Conservation (phyloP, 768 basidiomycete species). For the Lentinula lateritia region DNA sequence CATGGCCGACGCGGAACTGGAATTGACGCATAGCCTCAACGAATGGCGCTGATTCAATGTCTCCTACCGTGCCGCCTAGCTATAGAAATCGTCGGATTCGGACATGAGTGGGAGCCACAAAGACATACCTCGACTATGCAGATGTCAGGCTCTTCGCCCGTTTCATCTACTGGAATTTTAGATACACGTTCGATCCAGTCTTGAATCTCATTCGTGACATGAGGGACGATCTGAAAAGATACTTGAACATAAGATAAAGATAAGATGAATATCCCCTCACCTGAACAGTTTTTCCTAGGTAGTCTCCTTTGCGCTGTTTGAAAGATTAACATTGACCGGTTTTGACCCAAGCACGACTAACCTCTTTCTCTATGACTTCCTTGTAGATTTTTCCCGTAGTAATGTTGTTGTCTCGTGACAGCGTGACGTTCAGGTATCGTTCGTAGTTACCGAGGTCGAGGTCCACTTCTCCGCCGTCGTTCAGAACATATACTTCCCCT, state of each 20-base stretch:
- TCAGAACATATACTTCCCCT: slow-evolving; percentile 98
- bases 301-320: slow-evolving; percentile 72
- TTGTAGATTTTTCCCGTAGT: slow-evolving; percentile 98
- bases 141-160: slow-evolving; percentile 88
- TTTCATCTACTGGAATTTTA: slow-evolving; percentile 91
- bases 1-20: slow-evolving; percentile 95
- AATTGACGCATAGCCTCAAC: slow-evolving; percentile 99
- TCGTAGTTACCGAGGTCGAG: slow-evolving; percentile 98
- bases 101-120: background rate
- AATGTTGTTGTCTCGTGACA: slow-evolving; percentile 94
- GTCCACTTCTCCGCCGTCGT: slow-evolving; percentile 98
- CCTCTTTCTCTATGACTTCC: slow-evolving; percentile 97
- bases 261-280: slow-evolving; percentile 30
- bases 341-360: slow-evolving; percentile 28
- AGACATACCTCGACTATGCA: slow-evolving; percentile 87
- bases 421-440: slow-evolving; percentile 91
- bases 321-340: background rate
- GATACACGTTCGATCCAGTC: slow-evolving; percentile 98
- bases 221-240: slow-evolving; percentile 75
- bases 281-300: slow-evolving; percentile 96
- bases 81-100: slow-evolving; percentile 22
- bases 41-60: slow-evolving; percentile 98
- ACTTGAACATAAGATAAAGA: background rate
- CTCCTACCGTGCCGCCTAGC: slow-evolving; percentile 98
- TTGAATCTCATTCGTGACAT: slow-evolving; percentile 95